Conservation (phyloP, 1,139 yeast genomes). For the Hyphopichia buzzinii region DNA sequence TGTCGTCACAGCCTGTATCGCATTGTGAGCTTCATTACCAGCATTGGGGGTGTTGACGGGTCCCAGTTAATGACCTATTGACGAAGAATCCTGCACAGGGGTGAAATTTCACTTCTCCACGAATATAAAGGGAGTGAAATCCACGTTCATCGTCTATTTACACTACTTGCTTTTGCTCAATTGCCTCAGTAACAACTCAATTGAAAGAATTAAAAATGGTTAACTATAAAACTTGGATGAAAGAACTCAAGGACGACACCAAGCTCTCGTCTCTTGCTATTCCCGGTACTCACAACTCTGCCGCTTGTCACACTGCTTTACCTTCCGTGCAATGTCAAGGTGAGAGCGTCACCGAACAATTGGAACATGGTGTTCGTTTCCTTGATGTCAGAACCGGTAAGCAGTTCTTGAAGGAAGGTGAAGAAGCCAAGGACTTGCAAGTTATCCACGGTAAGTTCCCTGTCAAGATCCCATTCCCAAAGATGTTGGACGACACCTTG, state of each 20-base stretch:
- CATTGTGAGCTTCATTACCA: too few species aligned
- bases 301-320: conserved; percentile 70
- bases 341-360: conserved; percentile 56
- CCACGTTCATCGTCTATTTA: too few species aligned
- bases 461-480: conserved; percentile 60
- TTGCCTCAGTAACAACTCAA: too few species aligned
- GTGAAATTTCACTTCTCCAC: too few species aligned
- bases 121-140: too few species aligned
- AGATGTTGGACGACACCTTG: conserved; percentile 45
- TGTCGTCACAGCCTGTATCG: too few species aligned
- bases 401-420: conserved; percentile 50
- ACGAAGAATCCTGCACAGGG: too few species aligned
- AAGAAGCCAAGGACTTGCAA: conserved; percentile 54
- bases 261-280: conserved; percentile 55
- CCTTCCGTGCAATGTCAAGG: conserved; percentile 84
- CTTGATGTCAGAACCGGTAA: conserved; percentile 68
- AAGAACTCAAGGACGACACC: conserved; percentile 51
- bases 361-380: conserved; percentile 71
- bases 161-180: too few species aligned
- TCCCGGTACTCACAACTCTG: conserved; percentile 82
- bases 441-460: conserved; percentile 80
- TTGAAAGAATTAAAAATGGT: too few species aligned
- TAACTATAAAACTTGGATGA: conserved; percentile 53
- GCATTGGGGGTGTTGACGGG: too few species aligned
- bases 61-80: too few species aligned